phyloP scores from a whole-genome alignment of 2,329 filamentous ascomycete species.

The Sporothrix brunneoviolacea region DNA sequence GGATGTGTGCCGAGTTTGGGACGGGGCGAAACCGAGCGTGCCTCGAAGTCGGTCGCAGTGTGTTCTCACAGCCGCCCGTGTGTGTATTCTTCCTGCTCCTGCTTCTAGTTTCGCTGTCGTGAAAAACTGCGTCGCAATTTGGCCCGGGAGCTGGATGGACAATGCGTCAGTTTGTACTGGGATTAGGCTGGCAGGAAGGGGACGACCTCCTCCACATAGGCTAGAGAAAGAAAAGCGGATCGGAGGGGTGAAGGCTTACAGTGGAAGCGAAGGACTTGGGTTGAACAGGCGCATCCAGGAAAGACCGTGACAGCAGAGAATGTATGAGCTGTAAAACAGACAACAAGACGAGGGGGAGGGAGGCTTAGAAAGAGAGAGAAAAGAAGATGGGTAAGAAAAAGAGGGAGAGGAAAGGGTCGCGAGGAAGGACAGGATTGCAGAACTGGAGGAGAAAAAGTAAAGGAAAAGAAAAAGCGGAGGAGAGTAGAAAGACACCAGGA shows the following conservation, averaged over 20 bases:
- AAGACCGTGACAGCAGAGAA: conserved; percentile 5
- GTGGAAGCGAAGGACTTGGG: conserved; percentile 9
- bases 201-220: background rate
- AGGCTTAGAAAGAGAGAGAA: background rate
- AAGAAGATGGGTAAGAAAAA: conserved; percentile 13
- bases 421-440: conserved; percentile 12
- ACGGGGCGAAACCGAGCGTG: too few species aligned
- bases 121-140: conserved; percentile 1
- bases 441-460: conserved; percentile 12
- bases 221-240: background rate
- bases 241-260: conserved; percentile 8
- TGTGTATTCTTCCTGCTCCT: background rate
- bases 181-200: background rate
- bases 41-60: too few species aligned
- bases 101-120: too few species aligned
- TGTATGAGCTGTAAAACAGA: background rate
- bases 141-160: conserved; percentile 4
- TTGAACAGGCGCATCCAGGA: background rate
- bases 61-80: background rate
- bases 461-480: conserved; percentile 14
- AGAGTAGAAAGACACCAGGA: conserved; percentile 3
- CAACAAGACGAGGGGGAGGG: conserved; percentile 2
- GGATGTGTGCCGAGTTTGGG: too few species aligned
- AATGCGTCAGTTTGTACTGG: conserved; percentile 4
- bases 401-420: conserved; percentile 9